Evolutionary conservation across 1,284 basidiomycete genomes (phyloP).

Genomic region (Volvariella volvacea): DNA sequence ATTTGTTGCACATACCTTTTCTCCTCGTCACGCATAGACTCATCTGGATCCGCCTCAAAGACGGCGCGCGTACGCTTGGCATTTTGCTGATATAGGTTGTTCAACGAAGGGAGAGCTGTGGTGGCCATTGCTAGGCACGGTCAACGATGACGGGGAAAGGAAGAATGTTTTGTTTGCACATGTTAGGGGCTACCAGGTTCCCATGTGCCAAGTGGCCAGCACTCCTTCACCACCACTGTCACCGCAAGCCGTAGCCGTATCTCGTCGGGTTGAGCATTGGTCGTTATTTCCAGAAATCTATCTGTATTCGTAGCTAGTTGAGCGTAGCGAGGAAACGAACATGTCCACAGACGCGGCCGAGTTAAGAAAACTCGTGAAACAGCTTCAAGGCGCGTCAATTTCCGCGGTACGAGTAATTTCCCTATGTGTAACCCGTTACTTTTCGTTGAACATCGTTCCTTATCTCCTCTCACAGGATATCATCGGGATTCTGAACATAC

Average conservation of each 20-base stretch:
- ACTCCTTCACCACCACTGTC: not conserved
- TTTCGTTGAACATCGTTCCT: conserved; percentile 22
- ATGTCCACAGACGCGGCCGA: conserved; percentile 48
- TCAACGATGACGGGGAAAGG: not conserved
- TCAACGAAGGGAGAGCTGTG: conserved; percentile 58
- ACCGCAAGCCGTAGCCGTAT: not conserved
- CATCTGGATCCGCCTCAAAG: conserved; percentile 59
- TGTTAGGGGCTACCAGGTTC: not conserved
- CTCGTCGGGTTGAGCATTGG: conserved; percentile 1
- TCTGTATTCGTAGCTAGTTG: conserved; percentile 24
- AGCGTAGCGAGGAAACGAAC: conserved; percentile 17
- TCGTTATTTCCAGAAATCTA: conserved; percentile 2
- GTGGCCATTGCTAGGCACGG: conserved; percentile 26
- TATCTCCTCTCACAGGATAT: conserved; percentile 52
- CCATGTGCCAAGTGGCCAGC: not conserved
- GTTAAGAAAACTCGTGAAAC: conserved; percentile 75
- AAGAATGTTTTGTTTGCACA: not conserved
- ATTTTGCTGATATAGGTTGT: conserved; percentile 51
- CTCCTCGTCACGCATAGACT: conserved; percentile 59
- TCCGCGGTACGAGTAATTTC: conserved; percentile 51
- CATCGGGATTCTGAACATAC: conserved; percentile 56
- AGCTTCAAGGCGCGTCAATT: conserved; percentile 57
- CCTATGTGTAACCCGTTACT: conserved; percentile 33
- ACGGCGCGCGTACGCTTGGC: conserved; percentile 65
- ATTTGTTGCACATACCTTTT: conserved; percentile 41